Evolutionary conservation across 2,329 filamentous ascomycete genomes (phyloP).

Genomic region (Ophiostoma perfectum): DNA sequence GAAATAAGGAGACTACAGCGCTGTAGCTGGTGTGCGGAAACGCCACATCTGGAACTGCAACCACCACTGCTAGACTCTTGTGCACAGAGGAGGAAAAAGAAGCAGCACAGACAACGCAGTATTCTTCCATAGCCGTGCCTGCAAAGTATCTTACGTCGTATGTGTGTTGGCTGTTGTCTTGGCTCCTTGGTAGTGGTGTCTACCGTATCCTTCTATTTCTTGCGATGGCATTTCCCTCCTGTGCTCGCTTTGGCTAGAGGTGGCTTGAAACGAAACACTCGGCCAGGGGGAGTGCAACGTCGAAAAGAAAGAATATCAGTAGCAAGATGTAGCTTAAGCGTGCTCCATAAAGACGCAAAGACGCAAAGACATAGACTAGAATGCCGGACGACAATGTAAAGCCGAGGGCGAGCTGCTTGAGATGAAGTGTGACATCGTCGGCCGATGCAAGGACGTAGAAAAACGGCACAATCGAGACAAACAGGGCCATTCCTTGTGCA

Average conservation of each 20-base stretch:
- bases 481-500: not conserved
- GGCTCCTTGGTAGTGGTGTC: not conserved
- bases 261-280: constrained; percentile 10
- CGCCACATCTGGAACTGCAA: not conserved
- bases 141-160: not conserved
- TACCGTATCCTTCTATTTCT: not conserved
- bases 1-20: not conserved
- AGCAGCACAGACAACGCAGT: not conserved
- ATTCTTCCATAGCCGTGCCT: not conserved
- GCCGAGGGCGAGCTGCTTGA: too few relatives aligned
- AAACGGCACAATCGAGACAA: too few relatives aligned
- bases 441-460: too few relatives aligned
- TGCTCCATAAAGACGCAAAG: not conserved
- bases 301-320: not conserved
- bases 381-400: not conserved
- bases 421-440: too few relatives aligned
- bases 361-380: not conserved
- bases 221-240: not conserved
- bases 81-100: constrained; percentile 9
- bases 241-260: not conserved
- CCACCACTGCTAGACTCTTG: not conserved
- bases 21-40: not conserved
- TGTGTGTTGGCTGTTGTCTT: not conserved
- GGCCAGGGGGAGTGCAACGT: constrained; percentile 1
- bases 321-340: too few relatives aligned